Base-by-base conservation (phyloP, 345 rosid species). In the Brassica rapa region DNA sequence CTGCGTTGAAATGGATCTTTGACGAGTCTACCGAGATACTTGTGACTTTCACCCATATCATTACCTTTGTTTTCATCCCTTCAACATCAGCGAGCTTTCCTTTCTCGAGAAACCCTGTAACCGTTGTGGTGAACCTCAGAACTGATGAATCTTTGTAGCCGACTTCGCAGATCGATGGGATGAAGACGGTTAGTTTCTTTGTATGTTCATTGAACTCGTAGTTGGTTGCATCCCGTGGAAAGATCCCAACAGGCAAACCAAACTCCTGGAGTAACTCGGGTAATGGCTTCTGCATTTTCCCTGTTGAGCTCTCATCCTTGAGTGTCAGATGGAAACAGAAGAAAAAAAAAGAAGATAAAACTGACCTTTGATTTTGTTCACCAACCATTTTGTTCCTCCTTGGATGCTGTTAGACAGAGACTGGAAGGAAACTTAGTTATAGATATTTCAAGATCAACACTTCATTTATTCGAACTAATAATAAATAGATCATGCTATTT, bases 371-470 rank as follows among this genome's bases (percentile, higher is more conserved):
- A 95, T 73, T 82, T 91, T 95, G 88, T 90, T 93, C 70, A 95
- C 96, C 78, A 93, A 10, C 97, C 98, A 93, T 84, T 88, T 95
- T 30, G 98, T 83, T 81, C 98, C 96, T 78, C 94, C 97, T 87
- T 87, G 90, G 70, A 93, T 89, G 80, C 91, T 95, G 68, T 75
- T 85, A 10, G 91, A 88, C 77, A 93, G 10, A 33, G 98, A 93
- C 98, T 93, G 84, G 14, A 81, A 71, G 60, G 19, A 19, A 19
- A 19, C 21, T 19, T 19, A 19, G 21, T 19, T 19, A 19, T 19
- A 19, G 21, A 19, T 19, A 19, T 19, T 19, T 19, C 21, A 19
- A 19, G 21, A 19, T 19, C 21, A 19, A 19, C 21, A 19, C 21
- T 19, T 19, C 21, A 19, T 19, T 19, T 19, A 19, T 19, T 19